These are phyloP conservation scores for Moesziomyces globuligerus DNA, from an alignment of 1,284 basidiomycete genomes.

Conservation along the genomic window DNA sequence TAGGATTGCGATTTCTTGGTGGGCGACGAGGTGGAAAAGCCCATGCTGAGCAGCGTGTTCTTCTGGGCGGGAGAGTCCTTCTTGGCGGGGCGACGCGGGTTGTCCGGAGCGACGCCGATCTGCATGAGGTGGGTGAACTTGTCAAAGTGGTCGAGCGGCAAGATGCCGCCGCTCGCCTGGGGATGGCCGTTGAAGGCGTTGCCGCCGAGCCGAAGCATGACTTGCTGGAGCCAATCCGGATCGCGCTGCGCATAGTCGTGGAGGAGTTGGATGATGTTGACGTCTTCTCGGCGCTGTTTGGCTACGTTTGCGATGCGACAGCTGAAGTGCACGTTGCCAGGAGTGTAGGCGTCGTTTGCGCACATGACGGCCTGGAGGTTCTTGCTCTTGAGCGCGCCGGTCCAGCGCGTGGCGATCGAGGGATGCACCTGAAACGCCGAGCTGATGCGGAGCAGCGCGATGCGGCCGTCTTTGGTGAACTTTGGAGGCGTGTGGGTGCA, in stretches of 20 bases:
- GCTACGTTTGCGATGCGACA: constrained; percentile 44
- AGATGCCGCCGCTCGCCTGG: constrained; percentile 54
- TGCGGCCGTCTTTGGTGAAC: constrained; percentile 52
- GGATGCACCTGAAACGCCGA: constrained; percentile 55
- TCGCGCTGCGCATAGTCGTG: constrained; percentile 51
- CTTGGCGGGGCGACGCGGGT: no score
- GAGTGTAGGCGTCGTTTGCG: constrained; percentile 50
- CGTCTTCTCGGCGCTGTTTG: constrained; percentile 41
- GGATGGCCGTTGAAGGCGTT: constrained; percentile 53
- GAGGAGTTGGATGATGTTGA: constrained; percentile 49
- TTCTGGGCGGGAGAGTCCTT: constrained; percentile 1
- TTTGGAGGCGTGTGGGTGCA: constrained; percentile 57
- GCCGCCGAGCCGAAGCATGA: constrained; percentile 19
- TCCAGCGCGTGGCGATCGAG: constrained; percentile 54
- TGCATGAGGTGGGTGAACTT: constrained; percentile 51
- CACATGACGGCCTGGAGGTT: constrained; percentile 56
- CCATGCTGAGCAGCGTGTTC: constrained; percentile 31
- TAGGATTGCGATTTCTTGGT: constrained; percentile 17
- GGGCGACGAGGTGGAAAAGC: constrained; percentile 36
- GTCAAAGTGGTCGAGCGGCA: constrained; percentile 45
- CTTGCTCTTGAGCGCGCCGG: constrained; percentile 49
- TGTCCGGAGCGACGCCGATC: constrained; percentile 48
- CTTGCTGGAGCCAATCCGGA: constrained; percentile 12
- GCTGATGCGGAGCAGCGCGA: constrained; percentile 50
- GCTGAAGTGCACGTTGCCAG: constrained; percentile 31